These are phyloP conservation scores for Lepraria neglecta DNA, from an alignment of 495 filamentous ascomycete species.

Conservation along the genomic window DNA sequence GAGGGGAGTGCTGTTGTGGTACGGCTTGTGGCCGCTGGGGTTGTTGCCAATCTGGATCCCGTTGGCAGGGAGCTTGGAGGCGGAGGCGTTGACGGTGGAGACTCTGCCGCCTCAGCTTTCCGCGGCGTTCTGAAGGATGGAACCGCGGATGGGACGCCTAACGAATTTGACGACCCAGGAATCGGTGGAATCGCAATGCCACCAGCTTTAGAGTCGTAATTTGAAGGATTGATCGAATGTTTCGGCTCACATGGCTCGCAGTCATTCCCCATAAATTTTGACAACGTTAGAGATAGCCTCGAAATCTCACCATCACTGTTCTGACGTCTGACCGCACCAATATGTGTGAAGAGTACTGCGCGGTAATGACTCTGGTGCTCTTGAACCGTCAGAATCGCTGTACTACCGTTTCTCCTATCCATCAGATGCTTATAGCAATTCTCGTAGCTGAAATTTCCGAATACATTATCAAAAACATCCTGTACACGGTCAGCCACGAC, in stretches of 20 bases:
- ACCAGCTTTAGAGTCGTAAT: neutral
- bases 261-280: neutral
- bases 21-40: neutral
- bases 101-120: no score
- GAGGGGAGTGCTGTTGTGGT: neutral
- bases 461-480: neutral
- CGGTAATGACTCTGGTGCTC: neutral
- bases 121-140: no score
- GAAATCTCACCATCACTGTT: neutral
- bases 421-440: neutral
- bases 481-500: neutral
- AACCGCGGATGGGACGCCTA: no score
- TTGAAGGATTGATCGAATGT: neutral
- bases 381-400: neutral
- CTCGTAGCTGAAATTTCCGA: neutral
- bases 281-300: neutral
- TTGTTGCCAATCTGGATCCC: neutral
- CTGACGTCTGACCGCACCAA: neutral
- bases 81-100: no score
- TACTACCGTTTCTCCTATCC: neutral
- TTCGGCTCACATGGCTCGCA: neutral
- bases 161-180: no score
- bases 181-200: no score
- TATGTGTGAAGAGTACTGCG: neutral
- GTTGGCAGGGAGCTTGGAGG: no score